Conservation (phyloP, 2,329 filamentous ascomycete species). For the Pseudocercospora pini-densiflorae region DNA sequence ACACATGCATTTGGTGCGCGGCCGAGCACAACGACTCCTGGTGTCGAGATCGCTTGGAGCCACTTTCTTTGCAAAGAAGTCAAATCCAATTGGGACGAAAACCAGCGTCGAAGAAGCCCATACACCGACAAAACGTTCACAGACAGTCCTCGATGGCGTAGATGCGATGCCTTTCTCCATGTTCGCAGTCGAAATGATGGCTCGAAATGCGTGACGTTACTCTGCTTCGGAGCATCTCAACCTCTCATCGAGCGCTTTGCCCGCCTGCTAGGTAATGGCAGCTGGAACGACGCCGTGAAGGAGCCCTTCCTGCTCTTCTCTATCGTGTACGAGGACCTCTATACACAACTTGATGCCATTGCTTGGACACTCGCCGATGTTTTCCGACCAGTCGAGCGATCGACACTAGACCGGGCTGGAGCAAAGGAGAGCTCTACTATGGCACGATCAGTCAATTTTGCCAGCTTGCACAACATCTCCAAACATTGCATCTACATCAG, state of each 20-base stretch:
- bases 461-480: conserved; percentile 44
- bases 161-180: conserved; percentile 17
- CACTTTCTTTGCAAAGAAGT: conserved; percentile 16
- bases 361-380: conserved; percentile 38
- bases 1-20: conserved; percentile 9
- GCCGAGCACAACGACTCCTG: not conserved
- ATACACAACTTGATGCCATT: conserved; percentile 36
- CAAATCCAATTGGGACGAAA: not conserved
- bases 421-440: conserved; percentile 29
- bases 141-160: conserved; percentile 2
- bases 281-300: conserved; percentile 28
- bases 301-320: conserved; percentile 42
- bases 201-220: conserved; percentile 15
- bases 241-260: conserved; percentile 1
- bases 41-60: conserved; percentile 11
- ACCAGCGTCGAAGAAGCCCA: not conserved
- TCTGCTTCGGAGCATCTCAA: conserved; percentile 8
- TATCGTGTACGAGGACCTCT: conserved; percentile 41
- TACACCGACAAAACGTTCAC: not conserved
- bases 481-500: conserved; percentile 45
- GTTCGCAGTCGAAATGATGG: conserved; percentile 12
- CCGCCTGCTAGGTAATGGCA: not conserved
- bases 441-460: conserved; percentile 32
- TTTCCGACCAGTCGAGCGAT: conserved; percentile 40
- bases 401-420: conserved; percentile 29